Conservation (phyloP, 2,329 filamentous ascomycete genomes). For the Talaromyces sp. region DNA sequence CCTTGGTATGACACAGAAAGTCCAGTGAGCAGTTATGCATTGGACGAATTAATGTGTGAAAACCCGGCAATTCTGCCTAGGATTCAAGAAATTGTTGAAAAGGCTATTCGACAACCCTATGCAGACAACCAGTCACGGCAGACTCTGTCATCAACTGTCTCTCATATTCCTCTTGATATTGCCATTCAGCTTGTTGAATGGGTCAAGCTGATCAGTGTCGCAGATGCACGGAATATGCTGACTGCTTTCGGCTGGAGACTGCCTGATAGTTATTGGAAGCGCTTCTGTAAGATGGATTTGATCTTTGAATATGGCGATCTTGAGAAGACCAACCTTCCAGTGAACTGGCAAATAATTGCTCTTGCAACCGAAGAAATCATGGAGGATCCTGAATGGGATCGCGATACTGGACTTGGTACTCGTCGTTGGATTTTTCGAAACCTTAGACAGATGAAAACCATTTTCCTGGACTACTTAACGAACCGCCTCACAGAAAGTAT, state of each 20-base stretch:
- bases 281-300: constrained; percentile 8
- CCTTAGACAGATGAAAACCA: neutral
- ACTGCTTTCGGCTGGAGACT: constrained; percentile 10
- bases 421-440: constrained; percentile 6
- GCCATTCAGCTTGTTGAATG: constrained; percentile 6
- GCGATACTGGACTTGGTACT: constrained; percentile 7
- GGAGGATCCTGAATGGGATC: constrained; percentile 2
- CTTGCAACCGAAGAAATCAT: constrained; percentile 9
- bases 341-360: constrained; percentile 12
- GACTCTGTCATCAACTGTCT: constrained; percentile 1
- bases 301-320: constrained; percentile 13
- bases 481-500: constrained; percentile 1
- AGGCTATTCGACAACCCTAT: neutral
- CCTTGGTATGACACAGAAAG: neutral
- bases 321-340: neutral
- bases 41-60: neutral
- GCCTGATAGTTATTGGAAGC: constrained; percentile 12
- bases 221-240: constrained; percentile 11
- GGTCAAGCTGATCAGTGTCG: neutral
- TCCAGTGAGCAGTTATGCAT: neutral
- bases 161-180: constrained; percentile 9
- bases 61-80: constrained; percentile 4
- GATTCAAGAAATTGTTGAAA: constrained; percentile 8
- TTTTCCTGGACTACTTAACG: constrained; percentile 5
- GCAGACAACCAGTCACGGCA: neutral